Base-by-base conservation (phyloP, 352 stramenopile species). In the Poterioochromonas sp. region DNA sequence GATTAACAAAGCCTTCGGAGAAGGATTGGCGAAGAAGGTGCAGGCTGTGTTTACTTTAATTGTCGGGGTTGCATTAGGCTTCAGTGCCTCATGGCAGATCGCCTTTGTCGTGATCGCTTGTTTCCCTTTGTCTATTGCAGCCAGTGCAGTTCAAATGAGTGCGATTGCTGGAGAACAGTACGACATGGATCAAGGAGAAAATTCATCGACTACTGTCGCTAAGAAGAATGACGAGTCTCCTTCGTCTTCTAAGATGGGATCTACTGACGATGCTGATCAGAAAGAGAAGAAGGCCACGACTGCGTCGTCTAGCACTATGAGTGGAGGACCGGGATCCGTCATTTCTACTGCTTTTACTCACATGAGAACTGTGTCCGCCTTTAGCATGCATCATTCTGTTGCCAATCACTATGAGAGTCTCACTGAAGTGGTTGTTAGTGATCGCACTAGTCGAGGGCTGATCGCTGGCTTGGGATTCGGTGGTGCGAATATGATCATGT, bases 301-400 rank as follows among this genome's bases (percentile, higher is more conserved):
- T 26, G 47, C 47, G 47, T 58, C 47, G 47, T n/a, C n/a, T n/a
- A n/a, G n/a, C n/a, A n/a, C n/a, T n/a, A n/a, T n/a, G n/a, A n/a
- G n/a, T n/a, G n/a, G n/a, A n/a, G n/a, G n/a, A n/a, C n/a, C n/a
- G n/a, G n/a, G n/a, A n/a, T n/a, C n/a, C n/a, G n/a, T n/a, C n/a
- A n/a, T n/a, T n/a, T n/a, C n/a, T n/a, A n/a, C n/a, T 44, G 60
- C 60, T 26, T 69, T 69, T 43, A 69, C 32, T 43, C 39, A 69
- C 26, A 69, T 69, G 60, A 39, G 32, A 22, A 69, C 60, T n/a
- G 60, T 69, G 5, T 29, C 8, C 60, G 60, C 60, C 20, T 69
- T 69, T 22, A 43, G 20, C 32, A 43, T 69, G 60, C 60, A 69
- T 26, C 5, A 69, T 32, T 43, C 8, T 20, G 60, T 69, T 8